Evolutionary conservation across 1,284 basidiomycete genomes (phyloP), one percentile per base, ranked within the genome.

Genomic region (Heterobasidion occidentale): DNA sequence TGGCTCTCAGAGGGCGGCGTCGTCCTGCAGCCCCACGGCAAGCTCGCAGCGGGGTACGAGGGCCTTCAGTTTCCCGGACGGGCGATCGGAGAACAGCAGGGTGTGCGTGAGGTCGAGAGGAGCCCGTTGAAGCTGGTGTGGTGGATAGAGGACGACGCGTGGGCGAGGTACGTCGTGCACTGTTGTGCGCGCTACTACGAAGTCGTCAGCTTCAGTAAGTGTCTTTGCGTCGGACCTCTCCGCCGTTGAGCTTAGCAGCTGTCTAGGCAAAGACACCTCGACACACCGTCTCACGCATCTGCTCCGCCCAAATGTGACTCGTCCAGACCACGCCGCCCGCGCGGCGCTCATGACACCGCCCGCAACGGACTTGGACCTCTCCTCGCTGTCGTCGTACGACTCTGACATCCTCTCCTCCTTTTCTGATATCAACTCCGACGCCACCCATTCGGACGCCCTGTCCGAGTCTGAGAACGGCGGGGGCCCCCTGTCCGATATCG

Each of bases 151-250:
- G 86, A 89, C 64, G 86, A 89, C 64, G 73, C 80, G 0, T 90
- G 90, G 71, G 81, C 84, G 36, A 75, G 89, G 42, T 91, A 89
- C 64, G 78, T 91, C 51, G 81, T 91, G 7, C 89, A 92, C 62
- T 91, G 88, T 62, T 85, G 86, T 59, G 88, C 88, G 49, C 75
- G 89, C 44, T 91, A 86, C 68, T 81, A 91, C 66, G 82, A 83
- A 56, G 70, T 91, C 55, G 83, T 91, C 61, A 88, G 85, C 69
- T 92, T 84, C 74, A 91, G 89, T 89, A 67, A 64, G 88, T 77
- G 9, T 15, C 48, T 20, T 19, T 48, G 15, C 42, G 2, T 35
- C 20, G 3, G 15, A 19, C 36, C 35, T 48, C 19, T 48, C 5
- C 11, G 19, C 9, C 36, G 36, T 34, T 33, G 34, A 51, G 17